These are phyloP conservation scores for Mollisiaceae sp. DNA, from an alignment of 2,329 filamentous ascomycete genomes.

Conservation along the genomic window DNA sequence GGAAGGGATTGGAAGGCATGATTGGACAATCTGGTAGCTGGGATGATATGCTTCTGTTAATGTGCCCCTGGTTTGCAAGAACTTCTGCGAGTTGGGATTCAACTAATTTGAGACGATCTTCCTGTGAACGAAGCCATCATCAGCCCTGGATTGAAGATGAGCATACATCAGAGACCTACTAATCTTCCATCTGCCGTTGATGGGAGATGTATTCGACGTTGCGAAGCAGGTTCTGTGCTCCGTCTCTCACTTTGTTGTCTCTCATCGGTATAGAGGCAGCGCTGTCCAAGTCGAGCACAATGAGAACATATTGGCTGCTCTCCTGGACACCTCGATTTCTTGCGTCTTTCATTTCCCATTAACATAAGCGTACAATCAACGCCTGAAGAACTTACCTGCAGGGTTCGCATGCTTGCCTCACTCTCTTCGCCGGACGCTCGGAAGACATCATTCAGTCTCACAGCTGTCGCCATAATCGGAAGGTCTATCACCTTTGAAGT, in stretches of 20 bases:
- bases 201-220: background rate
- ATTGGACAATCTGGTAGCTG: slow-evolving; percentile 26
- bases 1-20: slow-evolving; percentile 10
- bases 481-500: background rate
- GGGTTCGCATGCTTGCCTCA: slow-evolving; percentile 45
- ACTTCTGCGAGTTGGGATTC: slow-evolving; percentile 40
- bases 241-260: slow-evolving; percentile 17
- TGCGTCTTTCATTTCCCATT: slow-evolving; percentile 46
- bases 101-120: slow-evolving; percentile 37
- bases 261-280: slow-evolving; percentile 51
- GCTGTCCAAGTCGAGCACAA: slow-evolving; percentile 53
- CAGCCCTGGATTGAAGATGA: background rate
- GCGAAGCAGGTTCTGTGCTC: background rate
- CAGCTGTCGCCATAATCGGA: background rate
- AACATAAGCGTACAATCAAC: slow-evolving; percentile 1
- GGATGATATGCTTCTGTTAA: slow-evolving; percentile 21
- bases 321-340: slow-evolving; percentile 57
- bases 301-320: slow-evolving; percentile 55
- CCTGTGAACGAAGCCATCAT: slow-evolving; percentile 21
- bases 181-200: slow-evolving; percentile 4
- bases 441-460: slow-evolving; percentile 25
- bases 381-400: slow-evolving; percentile 40
- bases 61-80: slow-evolving; percentile 32
- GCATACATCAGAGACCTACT: background rate
- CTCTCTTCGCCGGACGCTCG: slow-evolving; percentile 40